Percentiles rank a stretch among this genome's conserved stretches.
These are phyloP conservation scores for Leccinum ochraceum DNA, from an alignment of 768 basidiomycete genomes.

Conservation along the genomic window DNA sequence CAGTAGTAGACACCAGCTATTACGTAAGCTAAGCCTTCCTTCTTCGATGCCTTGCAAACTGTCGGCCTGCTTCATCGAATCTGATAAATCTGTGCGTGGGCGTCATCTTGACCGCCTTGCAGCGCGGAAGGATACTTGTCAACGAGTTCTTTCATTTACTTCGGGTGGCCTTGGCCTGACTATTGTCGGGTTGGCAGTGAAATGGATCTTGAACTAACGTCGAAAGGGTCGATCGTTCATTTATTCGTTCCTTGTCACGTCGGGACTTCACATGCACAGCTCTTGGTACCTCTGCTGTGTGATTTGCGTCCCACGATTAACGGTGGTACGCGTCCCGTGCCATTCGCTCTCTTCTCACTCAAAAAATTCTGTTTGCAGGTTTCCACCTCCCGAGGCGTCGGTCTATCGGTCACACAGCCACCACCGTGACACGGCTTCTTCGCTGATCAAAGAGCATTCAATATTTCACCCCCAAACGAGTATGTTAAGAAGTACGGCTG, in stretches of 20 bases:
- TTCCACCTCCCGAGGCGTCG: background rate
- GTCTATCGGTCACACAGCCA: background rate
- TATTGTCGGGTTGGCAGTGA: background rate
- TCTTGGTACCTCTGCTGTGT: background rate
- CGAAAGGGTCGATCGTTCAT: conserved; percentile 27
- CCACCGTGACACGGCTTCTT: conserved; percentile 17
- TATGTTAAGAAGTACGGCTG: conserved; percentile 26
- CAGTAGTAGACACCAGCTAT: conserved; percentile 1
- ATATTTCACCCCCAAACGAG: conserved; percentile 5
- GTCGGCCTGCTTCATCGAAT: conserved; percentile 13
- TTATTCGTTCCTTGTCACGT: conserved; percentile 6
- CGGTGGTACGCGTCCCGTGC: conserved; percentile 2
- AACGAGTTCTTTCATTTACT: conserved; percentile 7
- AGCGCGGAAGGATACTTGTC: conserved; percentile 6
- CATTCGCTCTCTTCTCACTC: background rate
- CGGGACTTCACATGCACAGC: background rate
- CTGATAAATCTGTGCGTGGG: background rate
- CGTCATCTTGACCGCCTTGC: background rate
- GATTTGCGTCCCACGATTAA: conserved; percentile 21
- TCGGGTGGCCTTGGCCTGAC: conserved; percentile 4
- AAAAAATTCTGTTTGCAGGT: background rate
- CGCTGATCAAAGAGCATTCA: conserved; percentile 25
- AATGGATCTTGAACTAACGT: conserved; percentile 15
- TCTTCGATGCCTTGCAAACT: conserved; percentile 22
- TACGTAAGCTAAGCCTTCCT: conserved; percentile 27